These are phyloP conservation scores for Jacaranda copaia DNA, from an alignment of 257 asterid genomes.

Conservation along the genomic window DNA sequence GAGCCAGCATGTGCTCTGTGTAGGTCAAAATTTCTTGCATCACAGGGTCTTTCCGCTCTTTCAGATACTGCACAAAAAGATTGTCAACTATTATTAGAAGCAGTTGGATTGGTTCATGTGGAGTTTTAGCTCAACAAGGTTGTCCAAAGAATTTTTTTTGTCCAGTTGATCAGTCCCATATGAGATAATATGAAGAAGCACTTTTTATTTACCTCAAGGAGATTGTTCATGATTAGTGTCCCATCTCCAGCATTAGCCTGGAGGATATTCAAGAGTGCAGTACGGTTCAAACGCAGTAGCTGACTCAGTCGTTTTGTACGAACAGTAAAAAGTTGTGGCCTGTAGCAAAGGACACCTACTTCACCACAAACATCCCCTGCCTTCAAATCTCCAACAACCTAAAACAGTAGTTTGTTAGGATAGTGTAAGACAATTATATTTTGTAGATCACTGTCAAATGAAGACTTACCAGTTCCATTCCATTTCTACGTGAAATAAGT, in stretches of 20 bases:
- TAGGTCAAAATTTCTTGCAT: constrained; percentile 62
- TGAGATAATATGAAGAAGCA: neutral
- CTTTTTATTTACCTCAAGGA: constrained; percentile 56
- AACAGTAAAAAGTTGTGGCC: constrained; percentile 76
- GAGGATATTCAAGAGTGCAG: constrained; percentile 66
- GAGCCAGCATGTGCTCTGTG: constrained; percentile 80
- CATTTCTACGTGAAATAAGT: constrained; percentile 48
- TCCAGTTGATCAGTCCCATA: too few species aligned
- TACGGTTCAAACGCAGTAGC: constrained; percentile 78
- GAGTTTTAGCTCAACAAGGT: too few species aligned
- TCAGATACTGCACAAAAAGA: constrained; percentile 62
- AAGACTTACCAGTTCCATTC: constrained; percentile 53
- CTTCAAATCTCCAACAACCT: constrained; percentile 64
- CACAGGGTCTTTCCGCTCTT: constrained; percentile 57
- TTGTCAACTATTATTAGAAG: too few species aligned
- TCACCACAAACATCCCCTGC: constrained; percentile 79
- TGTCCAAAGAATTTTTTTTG: too few species aligned
- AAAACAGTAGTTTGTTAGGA: constrained; percentile 18
- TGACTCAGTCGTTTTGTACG: constrained; percentile 82
- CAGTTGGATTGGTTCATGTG: too few species aligned
- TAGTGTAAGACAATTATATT: constrained; percentile 4
- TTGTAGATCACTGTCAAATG: too few species aligned
- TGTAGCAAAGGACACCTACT: constrained; percentile 78
- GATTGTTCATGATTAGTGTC: constrained; percentile 79
- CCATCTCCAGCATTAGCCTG: constrained; percentile 87